Base-by-base conservation (phyloP, 108 stramenopile genomes). In the Nannochloropsis salina region DNA sequence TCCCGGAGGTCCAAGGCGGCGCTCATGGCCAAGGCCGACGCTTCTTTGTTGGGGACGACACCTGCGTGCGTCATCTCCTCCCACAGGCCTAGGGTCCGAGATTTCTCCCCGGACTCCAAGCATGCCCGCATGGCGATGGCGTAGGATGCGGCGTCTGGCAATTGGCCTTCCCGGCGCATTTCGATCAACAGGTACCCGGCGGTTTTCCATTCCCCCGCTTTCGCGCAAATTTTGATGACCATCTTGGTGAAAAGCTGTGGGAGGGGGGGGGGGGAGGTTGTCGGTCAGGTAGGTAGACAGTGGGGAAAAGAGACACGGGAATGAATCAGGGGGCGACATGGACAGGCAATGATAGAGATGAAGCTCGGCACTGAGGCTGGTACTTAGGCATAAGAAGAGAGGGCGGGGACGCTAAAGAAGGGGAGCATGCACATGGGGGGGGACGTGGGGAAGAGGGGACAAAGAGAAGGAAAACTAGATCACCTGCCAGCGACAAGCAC, bases 181-280 rank as follows among this genome's bases (percentile, higher is more conserved):
- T 74, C 61, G 3, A 74, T 74, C 61, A 74, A 74, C 15, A 74
- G 61, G n/a, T 74, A 74, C 61, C 61, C 61, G 61, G 61, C 61
- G n/a, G 61, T 74, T n/a, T 74, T 74, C 61, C 61, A 74, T 6
- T 74, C 61, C 61, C 61, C 61, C 8, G 61, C 61, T 15, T 74
- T 15, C 20, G 61, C 61, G 6, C 61, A 74, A n/a, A 74, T 74
- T n/a, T 74, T n/a, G n/a, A 74, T 74, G 61, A 74, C 61, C 61
- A 74, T 74, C 61, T 74, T 74, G 61, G 61, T 74, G 61, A 74
- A 74, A n/a, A 74, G 61, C 61, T 74, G n/a, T 4, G n/a, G 61
- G 15, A 15, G 47, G 47, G 61, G n/a, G n/a, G 61, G n/a, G 61
- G n/a, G 61, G 61, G 8, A 6, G 61, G 6, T 31, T 31, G 31